phyloP scores from a whole-genome alignment of 768 basidiomycete genomes.

The Podaxis sp. region DNA sequence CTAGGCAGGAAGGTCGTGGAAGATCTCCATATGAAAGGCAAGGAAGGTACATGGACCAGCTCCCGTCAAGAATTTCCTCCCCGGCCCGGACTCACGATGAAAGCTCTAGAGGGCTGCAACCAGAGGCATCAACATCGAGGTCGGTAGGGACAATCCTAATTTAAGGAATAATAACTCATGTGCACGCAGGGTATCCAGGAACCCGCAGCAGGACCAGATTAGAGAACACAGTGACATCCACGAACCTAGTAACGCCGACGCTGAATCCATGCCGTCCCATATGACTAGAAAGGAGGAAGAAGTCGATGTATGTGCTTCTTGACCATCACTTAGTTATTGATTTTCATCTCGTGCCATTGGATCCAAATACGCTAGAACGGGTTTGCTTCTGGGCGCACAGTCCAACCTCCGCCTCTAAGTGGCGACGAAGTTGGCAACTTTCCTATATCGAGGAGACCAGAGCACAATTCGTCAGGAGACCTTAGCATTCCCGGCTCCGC shows the following conservation, averaged over 20 bases:
- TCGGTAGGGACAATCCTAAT: not conserved
- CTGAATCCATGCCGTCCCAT: not conserved
- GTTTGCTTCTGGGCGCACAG: not conserved
- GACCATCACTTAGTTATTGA: not conserved
- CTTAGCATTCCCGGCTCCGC: not conserved
- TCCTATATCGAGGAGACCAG: not conserved
- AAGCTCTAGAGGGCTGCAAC: not conserved
- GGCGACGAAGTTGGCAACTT: not conserved
- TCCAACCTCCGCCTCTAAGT: not conserved
- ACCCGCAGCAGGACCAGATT: not conserved
- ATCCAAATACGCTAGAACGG: not conserved
- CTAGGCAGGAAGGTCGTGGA: constrained; percentile 1
- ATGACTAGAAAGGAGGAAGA: not conserved
- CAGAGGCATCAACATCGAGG: not conserved
- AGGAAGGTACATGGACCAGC: not conserved
- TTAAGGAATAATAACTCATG: not conserved
- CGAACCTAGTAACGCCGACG: not conserved
- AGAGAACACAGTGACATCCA: not conserved
- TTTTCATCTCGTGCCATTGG: not conserved
- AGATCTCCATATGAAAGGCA: constrained; percentile 7
- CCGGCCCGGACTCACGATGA: not conserved
- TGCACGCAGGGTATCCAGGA: not conserved
- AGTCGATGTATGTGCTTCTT: not conserved
- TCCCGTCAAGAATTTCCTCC: not conserved
- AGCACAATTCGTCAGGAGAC: not conserved